Evolutionary conservation across 2,329 filamentous ascomycete species (phyloP).

Genomic region (Annulohypoxylon truncatum): DNA sequence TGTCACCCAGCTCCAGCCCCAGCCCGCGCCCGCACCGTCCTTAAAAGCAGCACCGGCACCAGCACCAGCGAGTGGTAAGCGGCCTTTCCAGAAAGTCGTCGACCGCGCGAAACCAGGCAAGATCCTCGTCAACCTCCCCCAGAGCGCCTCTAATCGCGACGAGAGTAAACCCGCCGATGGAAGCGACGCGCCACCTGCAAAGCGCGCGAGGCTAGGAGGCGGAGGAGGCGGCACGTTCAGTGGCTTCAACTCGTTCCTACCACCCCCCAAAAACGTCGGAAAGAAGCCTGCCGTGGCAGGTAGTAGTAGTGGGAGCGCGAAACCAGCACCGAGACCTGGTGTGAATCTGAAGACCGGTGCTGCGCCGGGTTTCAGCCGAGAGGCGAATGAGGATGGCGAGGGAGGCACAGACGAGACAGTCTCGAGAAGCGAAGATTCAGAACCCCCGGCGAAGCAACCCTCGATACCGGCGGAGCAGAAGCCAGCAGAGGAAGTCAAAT

Average conservation of each 20-base stretch:
- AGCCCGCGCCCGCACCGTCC: constrained; percentile 47
- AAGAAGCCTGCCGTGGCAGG: constrained; percentile 52
- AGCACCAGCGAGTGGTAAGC: constrained; percentile 58
- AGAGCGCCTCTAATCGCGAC: constrained; percentile 57
- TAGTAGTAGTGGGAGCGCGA: constrained; percentile 46
- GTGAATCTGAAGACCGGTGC: constrained; percentile 86
- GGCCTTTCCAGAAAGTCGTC: constrained; percentile 81
- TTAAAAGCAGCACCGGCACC: constrained; percentile 20
- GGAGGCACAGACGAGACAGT: constrained; percentile 43
- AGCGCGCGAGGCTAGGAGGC: constrained; percentile 69
- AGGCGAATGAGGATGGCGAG: constrained; percentile 51
- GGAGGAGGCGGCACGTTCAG: constrained; percentile 71
- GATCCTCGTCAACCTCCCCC: constrained; percentile 82
- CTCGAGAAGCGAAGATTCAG: constrained; percentile 40
- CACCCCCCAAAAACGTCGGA: constrained; percentile 77
- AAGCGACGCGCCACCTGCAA: constrained; percentile 70
- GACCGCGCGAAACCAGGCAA: constrained; percentile 84
- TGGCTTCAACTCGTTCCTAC: constrained; percentile 87
- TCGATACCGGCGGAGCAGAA: constrained; percentile 67
- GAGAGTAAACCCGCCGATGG: constrained; percentile 49
- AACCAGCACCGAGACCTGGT: constrained; percentile 61
- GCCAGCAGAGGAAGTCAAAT: constrained; percentile 71
- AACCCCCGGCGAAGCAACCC: constrained; percentile 58
- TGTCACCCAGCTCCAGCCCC: constrained; percentile 56
- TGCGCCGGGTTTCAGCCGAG: constrained; percentile 82